These are phyloP conservation scores for Pilaira anomala DNA, from an alignment of 192 early-diverging fungal species.

Conservation along the genomic window DNA sequence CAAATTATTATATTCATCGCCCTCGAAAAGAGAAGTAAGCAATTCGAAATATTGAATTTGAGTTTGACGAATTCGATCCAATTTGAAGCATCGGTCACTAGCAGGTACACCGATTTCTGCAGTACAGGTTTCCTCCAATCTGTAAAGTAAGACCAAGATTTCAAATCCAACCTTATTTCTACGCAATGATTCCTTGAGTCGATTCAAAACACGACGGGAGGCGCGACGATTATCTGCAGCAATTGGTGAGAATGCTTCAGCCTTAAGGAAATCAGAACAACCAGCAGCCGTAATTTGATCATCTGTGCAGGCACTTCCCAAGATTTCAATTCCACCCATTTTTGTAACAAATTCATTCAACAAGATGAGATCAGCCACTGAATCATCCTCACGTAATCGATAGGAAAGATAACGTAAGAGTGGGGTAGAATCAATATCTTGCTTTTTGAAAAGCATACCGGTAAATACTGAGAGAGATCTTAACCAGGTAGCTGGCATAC, in stretches of 20 bases:
- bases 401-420: conserved; percentile 64
- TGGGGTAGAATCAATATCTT: conserved; percentile 58
- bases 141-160: conserved; percentile 61
- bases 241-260: conserved; percentile 53
- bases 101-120: conserved; percentile 39
- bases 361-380: conserved; percentile 59
- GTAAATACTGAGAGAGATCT: conserved; percentile 57
- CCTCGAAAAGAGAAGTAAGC: conserved; percentile 47
- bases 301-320: conserved; percentile 52
- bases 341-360: conserved; percentile 67
- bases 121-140: conserved; percentile 51
- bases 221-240: conserved; percentile 47
- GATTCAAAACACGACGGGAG: conserved; percentile 39
- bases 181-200: conserved; percentile 57
- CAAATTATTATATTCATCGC: conserved; percentile 39
- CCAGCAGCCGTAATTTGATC: conserved; percentile 61
- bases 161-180: conserved; percentile 50
- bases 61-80: conserved; percentile 59
- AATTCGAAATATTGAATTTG: conserved; percentile 68
- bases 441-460: conserved; percentile 61
- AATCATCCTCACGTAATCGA: conserved; percentile 52
- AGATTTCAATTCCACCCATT: conserved; percentile 66
- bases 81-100: conserved; percentile 55
- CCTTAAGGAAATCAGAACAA: conserved; percentile 58
- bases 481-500: conserved; percentile 34